Conservation (phyloP, 352 stramenopile genomes). For the Labyrinthula sp. region DNA sequence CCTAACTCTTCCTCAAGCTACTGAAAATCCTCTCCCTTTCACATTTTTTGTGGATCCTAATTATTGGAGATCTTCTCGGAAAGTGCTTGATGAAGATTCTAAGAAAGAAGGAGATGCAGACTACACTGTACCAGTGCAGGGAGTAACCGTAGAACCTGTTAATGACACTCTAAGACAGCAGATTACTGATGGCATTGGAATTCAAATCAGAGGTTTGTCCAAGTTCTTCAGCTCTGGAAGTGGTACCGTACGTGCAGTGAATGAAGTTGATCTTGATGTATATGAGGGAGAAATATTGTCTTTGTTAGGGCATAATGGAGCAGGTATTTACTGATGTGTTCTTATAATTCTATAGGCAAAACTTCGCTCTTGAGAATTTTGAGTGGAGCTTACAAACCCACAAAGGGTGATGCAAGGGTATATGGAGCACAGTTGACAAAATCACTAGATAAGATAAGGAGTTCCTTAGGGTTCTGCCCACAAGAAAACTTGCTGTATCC, state of each 20-base stretch:
- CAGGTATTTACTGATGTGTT: too few species aligned
- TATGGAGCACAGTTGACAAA: constrained; percentile 16
- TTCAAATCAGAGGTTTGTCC: too few species aligned
- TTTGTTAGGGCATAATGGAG: constrained; percentile 38
- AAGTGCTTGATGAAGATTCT: too few species aligned
- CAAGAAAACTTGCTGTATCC: constrained; percentile 83
- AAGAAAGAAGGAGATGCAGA: too few species aligned
- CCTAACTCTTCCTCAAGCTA: constrained; percentile 64
- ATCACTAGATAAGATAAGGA: constrained; percentile 40
- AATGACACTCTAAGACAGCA: too few species aligned
- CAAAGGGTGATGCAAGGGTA: constrained; percentile 32
- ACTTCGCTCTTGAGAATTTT: constrained; percentile 37
- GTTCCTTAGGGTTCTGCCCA: constrained; percentile 43
- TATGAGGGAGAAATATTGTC: constrained; percentile 32
- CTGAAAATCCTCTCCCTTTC: constrained; percentile 57
- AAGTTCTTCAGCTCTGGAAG: constrained; percentile 19
- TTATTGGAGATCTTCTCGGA: too few species aligned
- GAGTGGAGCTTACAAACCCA: constrained; percentile 30
- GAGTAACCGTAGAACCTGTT: too few species aligned
- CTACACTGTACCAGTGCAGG: too few species aligned
- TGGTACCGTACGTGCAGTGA: constrained; percentile 14
- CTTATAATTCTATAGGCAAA: too few species aligned
- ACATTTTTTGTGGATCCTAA: constrained; percentile 79
- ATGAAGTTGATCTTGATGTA: constrained; percentile 21
- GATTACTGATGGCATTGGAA: too few species aligned